phyloP scores from a whole-genome alignment of 495 filamentous ascomycete species.

The Chaetomium cochliodes region DNA sequence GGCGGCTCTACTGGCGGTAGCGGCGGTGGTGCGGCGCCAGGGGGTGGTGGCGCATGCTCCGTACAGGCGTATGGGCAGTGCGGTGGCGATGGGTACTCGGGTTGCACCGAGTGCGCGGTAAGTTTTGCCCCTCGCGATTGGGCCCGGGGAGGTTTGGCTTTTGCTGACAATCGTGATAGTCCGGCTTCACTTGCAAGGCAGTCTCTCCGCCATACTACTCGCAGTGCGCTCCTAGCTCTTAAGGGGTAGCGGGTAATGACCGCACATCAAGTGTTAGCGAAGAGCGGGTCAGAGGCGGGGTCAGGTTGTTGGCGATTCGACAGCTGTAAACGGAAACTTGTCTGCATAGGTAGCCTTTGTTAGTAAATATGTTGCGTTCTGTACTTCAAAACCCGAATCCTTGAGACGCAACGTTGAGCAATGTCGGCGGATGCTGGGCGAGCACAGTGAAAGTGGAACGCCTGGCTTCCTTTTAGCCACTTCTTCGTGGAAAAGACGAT shows the following conservation, averaged over 20 bases:
- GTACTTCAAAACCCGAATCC: not conserved
- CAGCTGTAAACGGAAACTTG: not conserved
- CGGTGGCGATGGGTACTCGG: conserved; percentile 44
- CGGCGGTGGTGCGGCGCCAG: conserved; percentile 12
- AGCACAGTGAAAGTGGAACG: not conserved
- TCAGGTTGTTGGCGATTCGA: not conserved
- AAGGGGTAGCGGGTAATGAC: not conserved
- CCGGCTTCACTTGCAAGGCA: conserved; percentile 32
- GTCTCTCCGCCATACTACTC: conserved; percentile 41
- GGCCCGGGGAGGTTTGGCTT: not conserved
- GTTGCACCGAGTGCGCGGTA: conserved; percentile 44
- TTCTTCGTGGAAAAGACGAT: not conserved
- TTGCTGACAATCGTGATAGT: conserved; percentile 16
- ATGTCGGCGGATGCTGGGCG: not conserved
- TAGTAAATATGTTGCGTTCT: not conserved
- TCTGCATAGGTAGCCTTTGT: conserved; percentile 5
- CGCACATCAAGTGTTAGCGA: not conserved
- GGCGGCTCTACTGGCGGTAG: not conserved
- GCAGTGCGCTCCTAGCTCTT: conserved; percentile 36
- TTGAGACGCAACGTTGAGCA: no score
- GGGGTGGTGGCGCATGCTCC: conserved; percentile 29
- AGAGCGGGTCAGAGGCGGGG: not conserved
- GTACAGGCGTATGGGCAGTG: conserved; percentile 46
- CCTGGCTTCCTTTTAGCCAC: not conserved
- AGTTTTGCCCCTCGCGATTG: conserved; percentile 18